Conservation (phyloP, 1,139 yeast species). For the Geotrichum fermentans region DNA sequence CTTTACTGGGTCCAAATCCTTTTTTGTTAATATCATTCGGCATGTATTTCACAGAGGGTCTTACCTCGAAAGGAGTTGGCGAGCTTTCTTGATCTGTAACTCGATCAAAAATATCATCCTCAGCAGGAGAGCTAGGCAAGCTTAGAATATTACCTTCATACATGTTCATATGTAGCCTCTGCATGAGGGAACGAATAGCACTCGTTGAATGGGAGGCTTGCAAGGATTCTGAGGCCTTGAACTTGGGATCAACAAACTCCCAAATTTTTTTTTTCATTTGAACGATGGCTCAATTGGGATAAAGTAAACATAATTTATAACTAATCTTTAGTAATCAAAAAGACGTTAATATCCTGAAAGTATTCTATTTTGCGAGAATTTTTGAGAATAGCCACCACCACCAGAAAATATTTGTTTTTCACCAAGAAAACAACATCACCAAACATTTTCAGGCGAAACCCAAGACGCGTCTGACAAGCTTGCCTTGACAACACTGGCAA, state of each 20-base stretch:
- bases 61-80: too few relatives aligned
- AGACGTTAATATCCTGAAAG: background rate
- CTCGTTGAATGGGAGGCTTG: too few relatives aligned
- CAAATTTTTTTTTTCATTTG: background rate
- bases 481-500: too few relatives aligned
- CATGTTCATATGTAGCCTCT: too few relatives aligned
- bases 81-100: too few relatives aligned
- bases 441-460: constrained; percentile 2
- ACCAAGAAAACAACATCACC: constrained; percentile 7
- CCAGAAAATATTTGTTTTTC: constrained; percentile 9
- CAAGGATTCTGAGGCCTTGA: too few relatives aligned
- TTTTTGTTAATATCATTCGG: too few relatives aligned
- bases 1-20: too few relatives aligned
- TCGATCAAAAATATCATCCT: constrained; percentile 3
- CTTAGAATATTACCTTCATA: too few relatives aligned
- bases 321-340: background rate
- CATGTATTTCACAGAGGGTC: too few relatives aligned
- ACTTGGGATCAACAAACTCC: too few relatives aligned
- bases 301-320: background rate
- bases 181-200: too few relatives aligned
- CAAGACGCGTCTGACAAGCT: constrained; percentile 6
- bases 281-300: background rate
- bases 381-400: constrained; percentile 7
- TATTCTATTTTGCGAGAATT: background rate
- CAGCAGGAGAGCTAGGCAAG: constrained; percentile 2